Percentiles rank a stretch among this genome's conserved stretches.
Conservation (phyloP, 441 rosid species). For the Iberis amara region DNA sequence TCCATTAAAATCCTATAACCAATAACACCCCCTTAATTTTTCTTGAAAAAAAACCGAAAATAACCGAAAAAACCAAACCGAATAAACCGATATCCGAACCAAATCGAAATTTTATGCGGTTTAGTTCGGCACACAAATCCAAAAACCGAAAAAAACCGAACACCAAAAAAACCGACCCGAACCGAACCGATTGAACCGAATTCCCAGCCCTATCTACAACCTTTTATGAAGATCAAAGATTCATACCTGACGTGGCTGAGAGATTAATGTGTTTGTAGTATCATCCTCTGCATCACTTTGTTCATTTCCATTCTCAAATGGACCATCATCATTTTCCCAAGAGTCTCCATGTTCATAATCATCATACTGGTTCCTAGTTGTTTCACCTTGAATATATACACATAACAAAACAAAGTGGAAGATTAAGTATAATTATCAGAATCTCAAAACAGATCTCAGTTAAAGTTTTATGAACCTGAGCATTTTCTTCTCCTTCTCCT, state of each 20-base stretch:
- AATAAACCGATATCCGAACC: too few relatives aligned
- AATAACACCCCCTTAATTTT: too few relatives aligned
- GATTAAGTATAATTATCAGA: not conserved
- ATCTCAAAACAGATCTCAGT: constrained; percentile 3
- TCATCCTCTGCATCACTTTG: constrained; percentile 60
- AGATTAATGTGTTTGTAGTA: constrained; percentile 53
- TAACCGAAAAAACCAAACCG: too few relatives aligned
- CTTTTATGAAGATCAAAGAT: constrained; percentile 18
- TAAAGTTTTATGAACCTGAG: constrained; percentile 40
- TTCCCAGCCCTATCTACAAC: not conserved
- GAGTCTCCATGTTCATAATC: constrained; percentile 47
- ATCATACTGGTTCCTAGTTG: constrained; percentile 38
- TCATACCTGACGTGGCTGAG: constrained; percentile 87
- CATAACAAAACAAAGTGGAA: constrained; percentile 10
- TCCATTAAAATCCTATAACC: too few relatives aligned
- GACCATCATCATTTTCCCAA: constrained; percentile 50
- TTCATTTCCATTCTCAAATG: constrained; percentile 42
- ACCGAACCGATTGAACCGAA: too few relatives aligned
- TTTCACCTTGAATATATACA: constrained; percentile 46
- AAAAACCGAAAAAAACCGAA: too few relatives aligned
- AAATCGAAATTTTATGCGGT: too few relatives aligned
- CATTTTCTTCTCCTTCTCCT: constrained; percentile 50
- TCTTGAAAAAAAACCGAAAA: too few relatives aligned
- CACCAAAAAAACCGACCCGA: too few relatives aligned
- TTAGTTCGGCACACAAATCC: too few relatives aligned